These are phyloP conservation scores for Cladophialophora carrionii DNA, from an alignment of 2,329 filamentous ascomycete genomes.

Conservation along the genomic window DNA sequence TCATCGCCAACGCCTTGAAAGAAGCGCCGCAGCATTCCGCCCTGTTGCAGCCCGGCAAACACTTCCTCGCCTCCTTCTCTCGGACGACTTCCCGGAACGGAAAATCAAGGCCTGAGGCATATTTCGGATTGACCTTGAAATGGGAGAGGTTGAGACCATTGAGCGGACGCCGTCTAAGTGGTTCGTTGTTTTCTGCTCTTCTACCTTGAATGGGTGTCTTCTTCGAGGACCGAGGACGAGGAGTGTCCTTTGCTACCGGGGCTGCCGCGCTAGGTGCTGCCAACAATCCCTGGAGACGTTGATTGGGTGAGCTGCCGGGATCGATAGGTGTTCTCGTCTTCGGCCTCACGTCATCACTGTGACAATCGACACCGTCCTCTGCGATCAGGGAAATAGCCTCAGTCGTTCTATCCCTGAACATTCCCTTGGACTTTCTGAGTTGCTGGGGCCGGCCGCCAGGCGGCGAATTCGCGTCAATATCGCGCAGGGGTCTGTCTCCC, in stretches of 20 bases:
- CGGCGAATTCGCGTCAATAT: slow-evolving; percentile 22
- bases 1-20: slow-evolving; percentile 67
- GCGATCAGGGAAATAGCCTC: slow-evolving; percentile 52
- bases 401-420: slow-evolving; percentile 31
- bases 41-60: slow-evolving; percentile 73
- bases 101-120: slow-evolving; percentile 71
- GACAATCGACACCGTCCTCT: slow-evolving; percentile 53
- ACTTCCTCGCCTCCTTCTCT: slow-evolving; percentile 68
- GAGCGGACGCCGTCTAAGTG: slow-evolving; percentile 62
- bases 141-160: slow-evolving; percentile 66
- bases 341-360: slow-evolving; percentile 8
- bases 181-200: slow-evolving; percentile 43
- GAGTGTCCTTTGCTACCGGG: not conserved
- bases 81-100: slow-evolving; percentile 77
- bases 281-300: slow-evolving; percentile 28
- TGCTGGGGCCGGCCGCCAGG: not conserved
- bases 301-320: slow-evolving; percentile 15
- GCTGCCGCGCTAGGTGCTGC: slow-evolving; percentile 17
- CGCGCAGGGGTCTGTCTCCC: slow-evolving; percentile 19
- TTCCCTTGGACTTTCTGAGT: slow-evolving; percentile 13
- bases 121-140: slow-evolving; percentile 78
- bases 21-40: slow-evolving; percentile 74
- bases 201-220: slow-evolving; percentile 2
- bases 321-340: not conserved
- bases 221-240: slow-evolving; percentile 1